These are phyloP conservation scores for Golubevia pallescens DNA, from an alignment of 1,284 basidiomycete species.

Conservation along the genomic window DNA sequence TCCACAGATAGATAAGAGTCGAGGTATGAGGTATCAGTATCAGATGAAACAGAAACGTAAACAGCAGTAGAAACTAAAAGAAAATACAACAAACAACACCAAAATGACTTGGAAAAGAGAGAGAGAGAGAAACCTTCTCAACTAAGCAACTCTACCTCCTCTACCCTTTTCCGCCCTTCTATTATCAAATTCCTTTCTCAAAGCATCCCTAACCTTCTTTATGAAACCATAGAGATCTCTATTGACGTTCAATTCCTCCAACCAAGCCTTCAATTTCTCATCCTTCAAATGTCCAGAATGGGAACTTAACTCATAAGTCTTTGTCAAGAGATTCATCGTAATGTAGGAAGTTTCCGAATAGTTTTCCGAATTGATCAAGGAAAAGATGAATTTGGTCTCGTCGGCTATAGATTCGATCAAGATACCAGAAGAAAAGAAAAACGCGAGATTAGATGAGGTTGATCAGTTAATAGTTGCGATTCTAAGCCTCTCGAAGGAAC, in stretches of 20 bases:
- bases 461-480: no score
- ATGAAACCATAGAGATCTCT: conserved; percentile 42
- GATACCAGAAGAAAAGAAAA: background rate
- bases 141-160: no score
- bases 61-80: no score
- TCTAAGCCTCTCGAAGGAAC: no score
- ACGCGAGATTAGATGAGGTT: no score
- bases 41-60: no score
- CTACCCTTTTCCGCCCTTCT: no score
- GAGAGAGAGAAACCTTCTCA: no score
- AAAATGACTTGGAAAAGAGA: no score
- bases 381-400: conserved; percentile 44
- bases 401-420: conserved; percentile 18
- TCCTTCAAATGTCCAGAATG: conserved; percentile 7
- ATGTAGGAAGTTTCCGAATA: conserved; percentile 39
- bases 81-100: no score
- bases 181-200: conserved; percentile 27
- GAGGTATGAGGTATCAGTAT: no score
- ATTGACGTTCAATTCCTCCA: conserved; percentile 31
- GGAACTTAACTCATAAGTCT: conserved; percentile 20
- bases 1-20: no score
- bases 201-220: conserved; percentile 31
- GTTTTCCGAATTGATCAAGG: conserved; percentile 27
- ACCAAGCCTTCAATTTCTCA: conserved; percentile 8
- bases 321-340: conserved; percentile 35